Base-by-base conservation (phyloP, 148 eudicot genomes). In the Silene latifolia region DNA sequence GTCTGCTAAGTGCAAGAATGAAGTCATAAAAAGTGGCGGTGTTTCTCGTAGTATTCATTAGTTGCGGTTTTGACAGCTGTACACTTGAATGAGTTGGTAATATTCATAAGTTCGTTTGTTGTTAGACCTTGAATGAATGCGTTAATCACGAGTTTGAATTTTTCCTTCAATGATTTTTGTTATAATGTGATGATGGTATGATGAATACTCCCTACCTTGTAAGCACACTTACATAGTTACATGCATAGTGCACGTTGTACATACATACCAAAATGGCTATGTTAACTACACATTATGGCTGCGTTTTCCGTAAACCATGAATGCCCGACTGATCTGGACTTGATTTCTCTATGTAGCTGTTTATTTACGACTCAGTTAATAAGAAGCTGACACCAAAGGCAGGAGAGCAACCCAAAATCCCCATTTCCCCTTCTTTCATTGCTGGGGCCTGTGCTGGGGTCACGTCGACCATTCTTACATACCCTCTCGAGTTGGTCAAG, bases 391-490 rank as follows among this genome's bases (percentile, higher is more conserved):
- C 97, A 42, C 81, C 92, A 4, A 92, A 88, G 81, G 80, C 81
- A 20, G 97, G 98, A 25, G 98, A 92, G 77, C 78, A 83, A 51
- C 75, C 86, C 4, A 90, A 85, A 80, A 69, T 92, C 21, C 99
- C 90, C 7, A 75, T 96, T 24, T 91, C 99, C 3, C 89, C 96
- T n/a, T 90, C 99, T 72, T 86, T 89, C 57, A 76, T 96, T 74
- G 99, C 99, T 7, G 99, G 99, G 58, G 99, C 97, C n/a, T 84
- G 88, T 81, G 99, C 99, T 25, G 99, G 98, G 71, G 90, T 96
- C 63, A 87, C 88, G 88, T 89, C 97, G 8, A 96, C 99, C 59
- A 57, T 96, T 54, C 79, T 81, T 44, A 96, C 91, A 24, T 96
- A 96, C 82, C 99, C 99, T 10, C 98, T 96, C 21, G 99, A 96